Evolutionary conservation across 1,284 basidiomycete genomes (phyloP).

Genomic region (Irpex lacteus): DNA sequence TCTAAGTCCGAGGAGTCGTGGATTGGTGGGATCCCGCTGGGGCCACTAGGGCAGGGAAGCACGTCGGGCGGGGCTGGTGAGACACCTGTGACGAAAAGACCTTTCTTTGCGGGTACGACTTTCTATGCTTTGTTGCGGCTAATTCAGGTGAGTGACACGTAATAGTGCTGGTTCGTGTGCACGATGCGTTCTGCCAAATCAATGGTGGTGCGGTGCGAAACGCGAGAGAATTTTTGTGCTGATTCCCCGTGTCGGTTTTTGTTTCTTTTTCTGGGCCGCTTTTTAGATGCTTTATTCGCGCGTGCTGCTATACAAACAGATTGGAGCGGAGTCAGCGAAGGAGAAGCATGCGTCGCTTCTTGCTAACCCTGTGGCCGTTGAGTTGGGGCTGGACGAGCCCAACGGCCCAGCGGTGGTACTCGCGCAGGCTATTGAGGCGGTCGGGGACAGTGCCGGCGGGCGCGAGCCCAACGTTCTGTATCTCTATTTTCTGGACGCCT

Average conservation of each 20-base stretch:
- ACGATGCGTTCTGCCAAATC: neutral
- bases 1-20: constrained; percentile 48
- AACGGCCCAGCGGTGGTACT: constrained; percentile 70
- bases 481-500: constrained; percentile 86
- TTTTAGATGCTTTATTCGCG: constrained; percentile 87
- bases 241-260: constrained; percentile 38
- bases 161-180: neutral
- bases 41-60: constrained; percentile 18
- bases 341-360: constrained; percentile 58
- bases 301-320: constrained; percentile 82
- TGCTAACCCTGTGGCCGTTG: constrained; percentile 70
- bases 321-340: constrained; percentile 64
- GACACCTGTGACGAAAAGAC: constrained; percentile 36
- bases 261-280: neutral
- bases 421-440: constrained; percentile 56
- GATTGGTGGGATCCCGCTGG: constrained; percentile 45
- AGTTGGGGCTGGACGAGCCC: constrained; percentile 73
- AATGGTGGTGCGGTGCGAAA: neutral
- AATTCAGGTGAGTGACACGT: constrained; percentile 64
- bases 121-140: constrained; percentile 90
- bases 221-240: neutral
- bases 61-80: constrained; percentile 27
- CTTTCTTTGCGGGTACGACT: constrained; percentile 91
- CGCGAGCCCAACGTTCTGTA: constrained; percentile 66
- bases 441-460: constrained; percentile 39